A percentile compares a stretch with the other conserved stretches of the same genome.
Conservation (phyloP, 192 early-diverging fungal species). For the Ambispora gerdemannii region DNA sequence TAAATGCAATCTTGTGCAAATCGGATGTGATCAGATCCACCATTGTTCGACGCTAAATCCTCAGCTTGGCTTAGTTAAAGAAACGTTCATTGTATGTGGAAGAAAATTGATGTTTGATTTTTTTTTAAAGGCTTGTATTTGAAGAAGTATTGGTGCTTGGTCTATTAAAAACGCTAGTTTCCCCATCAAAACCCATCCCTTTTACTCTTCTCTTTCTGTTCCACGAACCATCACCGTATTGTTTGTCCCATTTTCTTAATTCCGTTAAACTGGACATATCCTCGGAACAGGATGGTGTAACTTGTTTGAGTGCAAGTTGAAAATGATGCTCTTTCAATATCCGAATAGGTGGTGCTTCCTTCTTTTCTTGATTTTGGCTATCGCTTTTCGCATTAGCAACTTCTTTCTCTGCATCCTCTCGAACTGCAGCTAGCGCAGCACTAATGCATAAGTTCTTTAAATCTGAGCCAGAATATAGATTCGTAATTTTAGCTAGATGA, state of each 20-base stretch:
- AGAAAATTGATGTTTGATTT: neutral
- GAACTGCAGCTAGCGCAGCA: constrained; percentile 67
- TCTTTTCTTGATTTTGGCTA: constrained; percentile 23
- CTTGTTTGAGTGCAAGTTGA: constrained; percentile 76
- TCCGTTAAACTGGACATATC: constrained; percentile 86
- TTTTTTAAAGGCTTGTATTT: too few relatives aligned
- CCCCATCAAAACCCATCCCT: constrained; percentile 53
- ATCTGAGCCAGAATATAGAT: constrained; percentile 90
- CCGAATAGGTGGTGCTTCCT: neutral
- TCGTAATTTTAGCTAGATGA: constrained; percentile 66
- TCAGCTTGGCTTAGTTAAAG: too few relatives aligned
- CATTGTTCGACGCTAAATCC: too few relatives aligned
- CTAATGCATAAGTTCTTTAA: constrained; percentile 92
- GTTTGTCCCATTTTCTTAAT: constrained; percentile 86
- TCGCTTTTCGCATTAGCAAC: constrained; percentile 26
- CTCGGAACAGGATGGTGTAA: constrained; percentile 84
- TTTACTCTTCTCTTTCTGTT: constrained; percentile 42
- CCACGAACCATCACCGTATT: constrained; percentile 79
- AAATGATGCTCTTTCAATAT: constrained; percentile 67
- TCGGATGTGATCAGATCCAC: too few relatives aligned
- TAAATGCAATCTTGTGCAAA: too few relatives aligned
- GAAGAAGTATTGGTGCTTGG: too few relatives aligned
- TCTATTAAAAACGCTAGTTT: neutral
- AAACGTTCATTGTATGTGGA: neutral
- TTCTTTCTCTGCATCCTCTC: constrained; percentile 57